Evolutionary conservation across 495 filamentous ascomycete genomes (phyloP).

Genomic region (Hypomontagnella monticulosa): DNA sequence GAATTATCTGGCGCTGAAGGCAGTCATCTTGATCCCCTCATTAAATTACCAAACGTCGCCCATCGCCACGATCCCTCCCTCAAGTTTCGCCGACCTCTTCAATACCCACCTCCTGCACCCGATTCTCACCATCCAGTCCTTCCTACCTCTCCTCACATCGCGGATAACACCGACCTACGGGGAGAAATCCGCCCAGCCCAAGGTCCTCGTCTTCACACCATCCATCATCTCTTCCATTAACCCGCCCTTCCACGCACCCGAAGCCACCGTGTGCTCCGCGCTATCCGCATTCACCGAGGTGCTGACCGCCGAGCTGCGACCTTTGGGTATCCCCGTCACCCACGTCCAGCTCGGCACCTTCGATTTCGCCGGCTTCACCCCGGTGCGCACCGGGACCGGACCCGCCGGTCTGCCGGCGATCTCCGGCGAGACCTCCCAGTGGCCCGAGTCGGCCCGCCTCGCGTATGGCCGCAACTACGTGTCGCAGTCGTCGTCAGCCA

Average conservation of each 20-base stretch:
- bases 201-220: slow-evolving; percentile 83
- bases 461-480: slow-evolving; percentile 68
- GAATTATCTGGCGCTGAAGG: slow-evolving; percentile 77
- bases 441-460: slow-evolving; percentile 65
- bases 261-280: slow-evolving; percentile 79
- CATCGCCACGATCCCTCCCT: slow-evolving; percentile 82
- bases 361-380: slow-evolving; percentile 65
- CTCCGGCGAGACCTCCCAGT: slow-evolving; percentile 68
- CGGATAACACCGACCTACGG: slow-evolving; percentile 52
- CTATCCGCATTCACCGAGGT: slow-evolving; percentile 81
- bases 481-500: slow-evolving; percentile 57
- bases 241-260: slow-evolving; percentile 84
- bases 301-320: slow-evolving; percentile 77
- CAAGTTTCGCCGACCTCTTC: slow-evolving; percentile 85
- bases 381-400: slow-evolving; percentile 39
- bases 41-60: slow-evolving; percentile 77
- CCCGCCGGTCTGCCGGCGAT: slow-evolving; percentile 40
- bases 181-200: slow-evolving; percentile 56
- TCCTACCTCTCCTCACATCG: slow-evolving; percentile 80
- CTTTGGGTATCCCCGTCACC: slow-evolving; percentile 76
- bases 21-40: slow-evolving; percentile 79
- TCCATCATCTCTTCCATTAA: slow-evolving; percentile 83
- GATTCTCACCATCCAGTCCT: slow-evolving; percentile 83
- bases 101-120: slow-evolving; percentile 94
- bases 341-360: slow-evolving; percentile 90